Percentiles rank a stretch among this genome's conserved stretches.
These are phyloP conservation scores for Phialophora tarda DNA, from an alignment of 2,329 filamentous ascomycete species.

Conservation along the genomic window DNA sequence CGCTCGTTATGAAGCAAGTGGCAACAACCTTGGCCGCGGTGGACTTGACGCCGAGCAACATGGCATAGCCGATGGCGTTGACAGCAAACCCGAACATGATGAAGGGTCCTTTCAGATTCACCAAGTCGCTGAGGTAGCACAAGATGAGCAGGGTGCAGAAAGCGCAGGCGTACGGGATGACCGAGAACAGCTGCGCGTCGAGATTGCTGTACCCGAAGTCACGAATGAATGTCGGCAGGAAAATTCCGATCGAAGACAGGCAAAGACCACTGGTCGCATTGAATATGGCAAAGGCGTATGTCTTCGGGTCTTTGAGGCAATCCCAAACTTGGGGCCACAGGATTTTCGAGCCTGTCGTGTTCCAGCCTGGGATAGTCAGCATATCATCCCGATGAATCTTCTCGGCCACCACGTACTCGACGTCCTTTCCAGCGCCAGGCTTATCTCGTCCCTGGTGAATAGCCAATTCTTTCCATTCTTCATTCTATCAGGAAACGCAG, in stretches of 20 bases:
- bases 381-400: background rate
- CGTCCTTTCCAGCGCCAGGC: background rate
- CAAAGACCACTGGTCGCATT: conserved; percentile 10
- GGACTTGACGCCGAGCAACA: conserved; percentile 8
- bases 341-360: conserved; percentile 20
- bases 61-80: conserved; percentile 3
- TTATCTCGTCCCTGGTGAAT: conserved; percentile 10
- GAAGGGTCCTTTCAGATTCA: conserved; percentile 17
- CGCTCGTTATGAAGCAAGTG: conserved; percentile 21
- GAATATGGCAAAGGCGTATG: conserved; percentile 13
- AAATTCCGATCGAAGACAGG: conserved; percentile 21
- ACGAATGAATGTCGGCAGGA: conserved; percentile 28
- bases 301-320: conserved; percentile 23
- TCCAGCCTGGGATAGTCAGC: conserved; percentile 10
- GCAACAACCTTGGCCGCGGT: conserved; percentile 18
- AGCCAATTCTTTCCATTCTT: conserved; percentile 48
- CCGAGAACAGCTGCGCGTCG: conserved; percentile 23
- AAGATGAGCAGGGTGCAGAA: conserved; percentile 16
- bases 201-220: conserved; percentile 28
- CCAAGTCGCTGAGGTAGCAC: conserved; percentile 17
- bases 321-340: conserved; percentile 11
- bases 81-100: conserved; percentile 14
- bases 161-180: conserved; percentile 27
- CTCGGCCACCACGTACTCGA: background rate
- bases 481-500: conserved; percentile 9